A percentile compares a stretch with the other conserved stretches of the same genome.
Conservation (phyloP, 768 basidiomycete genomes). For the Naganishia antarctica region DNA sequence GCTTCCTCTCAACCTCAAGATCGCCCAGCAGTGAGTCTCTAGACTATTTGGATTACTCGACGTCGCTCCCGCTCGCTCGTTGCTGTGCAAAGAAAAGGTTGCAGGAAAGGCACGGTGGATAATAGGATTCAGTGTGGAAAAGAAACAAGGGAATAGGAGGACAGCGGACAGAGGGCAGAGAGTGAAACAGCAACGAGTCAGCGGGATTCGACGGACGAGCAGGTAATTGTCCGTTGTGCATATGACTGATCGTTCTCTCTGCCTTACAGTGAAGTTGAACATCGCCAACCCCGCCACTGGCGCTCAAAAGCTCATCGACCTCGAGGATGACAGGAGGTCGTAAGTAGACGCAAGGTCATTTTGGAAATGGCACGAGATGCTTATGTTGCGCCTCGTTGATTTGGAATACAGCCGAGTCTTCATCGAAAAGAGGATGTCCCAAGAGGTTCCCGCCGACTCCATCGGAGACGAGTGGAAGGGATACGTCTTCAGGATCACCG, state of each 20-base stretch:
- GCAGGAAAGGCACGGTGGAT: not conserved
- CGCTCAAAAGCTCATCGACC: conserved; percentile 89
- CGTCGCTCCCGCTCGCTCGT: conserved; percentile 22
- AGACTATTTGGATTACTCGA: not conserved
- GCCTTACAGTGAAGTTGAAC: conserved; percentile 83
- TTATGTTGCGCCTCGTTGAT: not conserved
- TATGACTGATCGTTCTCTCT: conserved; percentile 1
- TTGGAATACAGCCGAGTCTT: conserved; percentile 69
- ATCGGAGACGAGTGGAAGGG: conserved; percentile 96
- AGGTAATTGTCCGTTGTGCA: not conserved
- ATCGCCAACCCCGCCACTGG: conserved; percentile 97
- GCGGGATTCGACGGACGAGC: not conserved
- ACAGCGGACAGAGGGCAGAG: not conserved
- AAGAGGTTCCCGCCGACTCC: conserved; percentile 85
- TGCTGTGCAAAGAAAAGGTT: conserved; percentile 4
- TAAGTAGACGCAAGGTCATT: conserved; percentile 30
- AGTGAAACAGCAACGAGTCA: conserved; percentile 15
- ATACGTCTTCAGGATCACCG: conserved; percentile 92
- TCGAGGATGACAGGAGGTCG: conserved; percentile 75
- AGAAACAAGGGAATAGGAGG: not conserved
- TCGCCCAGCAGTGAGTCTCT: conserved; percentile 30
- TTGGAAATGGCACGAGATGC: not conserved
- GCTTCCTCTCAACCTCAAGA: conserved; percentile 23
- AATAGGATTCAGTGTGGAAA: not conserved
- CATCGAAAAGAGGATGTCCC: conserved; percentile 93